Base-by-base conservation (phyloP, 2,329 filamentous ascomycete genomes). In the Zymoseptoria tritici region DNA sequence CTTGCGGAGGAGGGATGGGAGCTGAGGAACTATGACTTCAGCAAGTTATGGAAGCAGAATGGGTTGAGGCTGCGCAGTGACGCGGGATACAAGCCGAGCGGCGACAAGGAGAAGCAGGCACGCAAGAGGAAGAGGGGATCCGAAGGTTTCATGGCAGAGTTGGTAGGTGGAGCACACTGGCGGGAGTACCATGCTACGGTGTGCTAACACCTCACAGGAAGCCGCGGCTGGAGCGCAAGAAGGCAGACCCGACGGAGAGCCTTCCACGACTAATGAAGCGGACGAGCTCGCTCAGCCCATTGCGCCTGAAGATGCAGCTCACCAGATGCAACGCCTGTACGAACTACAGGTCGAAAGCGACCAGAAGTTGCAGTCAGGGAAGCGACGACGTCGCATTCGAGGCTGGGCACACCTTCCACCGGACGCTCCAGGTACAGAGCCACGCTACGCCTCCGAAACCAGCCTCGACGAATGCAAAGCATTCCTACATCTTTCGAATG, bases 401-500 rank as follows among this genome's bases (percentile, higher is more conserved):
- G 83, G 82, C n/a, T 88, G 85, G 79, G 85, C 83, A 50, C 85
- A 86, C 2, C 72, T 89, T 24, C 84, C 87, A 13, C 81, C 86
- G 46, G 87, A 90, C 69, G 83, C 84, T 6, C 81, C 85, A 1
- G 84, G 85, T 4, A 54, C 66, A 20, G 83, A 86, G 20, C 85
- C 87, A 13, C 84, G 90, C 21, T 94, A 91, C 64, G 88, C 88
- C 0, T 93, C 89, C 0, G 90, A 94, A 73, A 92, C 88, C 11
- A 92, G 89, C 0, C 83, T 94, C 60, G 87, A 90, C 64, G 88
- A 93, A 73, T 87, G 87, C 69, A 90, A 91, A 69, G 80, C 80
- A 11, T 87, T 86, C 60, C 77, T 95, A 26, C 78, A 76, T 46
- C 77, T 95, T 36, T 83, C 88, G 67, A 83, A 81, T 54, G 73